These are phyloP conservation scores for Gossypium thurberi DNA, from an alignment of 345 rosid genomes.

Conservation along the genomic window DNA sequence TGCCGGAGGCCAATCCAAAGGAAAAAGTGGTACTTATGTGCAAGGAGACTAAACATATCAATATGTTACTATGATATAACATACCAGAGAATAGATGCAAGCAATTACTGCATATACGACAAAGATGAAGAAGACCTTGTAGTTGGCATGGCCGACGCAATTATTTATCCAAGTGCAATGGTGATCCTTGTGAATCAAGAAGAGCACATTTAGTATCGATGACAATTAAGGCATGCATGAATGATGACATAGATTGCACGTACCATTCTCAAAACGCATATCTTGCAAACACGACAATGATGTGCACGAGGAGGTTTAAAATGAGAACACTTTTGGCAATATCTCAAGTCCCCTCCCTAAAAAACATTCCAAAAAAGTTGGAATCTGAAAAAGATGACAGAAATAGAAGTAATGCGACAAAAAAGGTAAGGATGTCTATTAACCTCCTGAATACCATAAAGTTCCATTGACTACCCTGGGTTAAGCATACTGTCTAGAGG, in stretches of 20 bases:
- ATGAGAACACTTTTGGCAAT: conserved; percentile 83
- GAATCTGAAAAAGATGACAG: background rate
- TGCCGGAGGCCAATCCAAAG: too few relatives aligned
- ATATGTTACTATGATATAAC: conserved; percentile 9
- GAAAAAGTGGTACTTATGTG: background rate
- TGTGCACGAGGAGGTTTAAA: conserved; percentile 91
- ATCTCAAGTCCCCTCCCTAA: conserved; percentile 92
- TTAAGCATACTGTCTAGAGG: background rate
- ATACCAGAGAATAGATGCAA: conserved; percentile 78
- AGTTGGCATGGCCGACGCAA: conserved; percentile 90
- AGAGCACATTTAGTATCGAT: conserved; percentile 26
- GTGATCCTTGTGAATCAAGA: conserved; percentile 72
- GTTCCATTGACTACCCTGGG: background rate
- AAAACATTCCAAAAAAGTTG: conserved; percentile 21
- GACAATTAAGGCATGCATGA: conserved; percentile 15
- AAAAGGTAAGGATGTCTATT: background rate
- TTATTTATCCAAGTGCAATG: conserved; percentile 97
- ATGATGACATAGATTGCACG: conserved; percentile 20
- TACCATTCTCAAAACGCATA: conserved; percentile 92
- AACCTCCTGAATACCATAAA: background rate
- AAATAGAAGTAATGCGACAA: background rate
- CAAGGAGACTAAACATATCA: background rate
- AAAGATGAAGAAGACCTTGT: conserved; percentile 78
- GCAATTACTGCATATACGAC: conserved; percentile 65
- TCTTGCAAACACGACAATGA: conserved; percentile 88